Percentiles rank a stretch among this genome's conserved stretches.
Conservation (phyloP, 306 rosid species). For the Parietaria judaica region DNA sequence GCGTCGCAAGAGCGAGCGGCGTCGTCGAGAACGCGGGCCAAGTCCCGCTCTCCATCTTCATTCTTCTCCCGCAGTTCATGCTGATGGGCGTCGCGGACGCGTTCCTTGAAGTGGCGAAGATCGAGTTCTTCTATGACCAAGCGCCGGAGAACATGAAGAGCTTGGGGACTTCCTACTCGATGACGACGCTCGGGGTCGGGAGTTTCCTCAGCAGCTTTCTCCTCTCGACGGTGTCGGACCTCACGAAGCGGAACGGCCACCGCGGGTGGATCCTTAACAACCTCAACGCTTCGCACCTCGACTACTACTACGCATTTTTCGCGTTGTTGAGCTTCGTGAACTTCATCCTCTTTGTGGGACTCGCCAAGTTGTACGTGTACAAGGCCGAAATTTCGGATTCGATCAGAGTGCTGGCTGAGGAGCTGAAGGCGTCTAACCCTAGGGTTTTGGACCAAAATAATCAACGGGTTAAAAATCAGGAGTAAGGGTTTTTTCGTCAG, state of each 20-base stretch:
- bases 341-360: conserved; percentile 24
- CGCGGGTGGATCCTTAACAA: conserved; percentile 77
- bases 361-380: conserved; percentile 47
- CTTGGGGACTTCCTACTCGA: conserved; percentile 67
- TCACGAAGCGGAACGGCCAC: conserved; percentile 44
- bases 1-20: conserved; percentile 38
- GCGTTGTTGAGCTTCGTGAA: conserved; percentile 27
- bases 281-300: conserved; percentile 75
- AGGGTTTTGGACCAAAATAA: conserved; percentile 8
- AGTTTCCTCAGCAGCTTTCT: conserved; percentile 70
- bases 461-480: background rate
- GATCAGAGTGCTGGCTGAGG: conserved; percentile 47
- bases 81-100: conserved; percentile 79
- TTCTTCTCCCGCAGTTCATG: conserved; percentile 74
- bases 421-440: conserved; percentile 40
- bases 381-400: conserved; percentile 78
- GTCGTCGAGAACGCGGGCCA: conserved; percentile 30
- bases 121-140: conserved; percentile 90
- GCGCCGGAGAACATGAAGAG: conserved; percentile 88
- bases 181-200: conserved; percentile 72
- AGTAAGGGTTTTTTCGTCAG: background rate
- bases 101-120: conserved; percentile 64
- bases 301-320: conserved; percentile 74
- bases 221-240: conserved; percentile 55
- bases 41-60: conserved; percentile 65